Evolutionary conservation across 2,329 filamentous ascomycete genomes (phyloP), one percentile per base, ranked within the genome.

Genomic region (Periconia digitata): DNA sequence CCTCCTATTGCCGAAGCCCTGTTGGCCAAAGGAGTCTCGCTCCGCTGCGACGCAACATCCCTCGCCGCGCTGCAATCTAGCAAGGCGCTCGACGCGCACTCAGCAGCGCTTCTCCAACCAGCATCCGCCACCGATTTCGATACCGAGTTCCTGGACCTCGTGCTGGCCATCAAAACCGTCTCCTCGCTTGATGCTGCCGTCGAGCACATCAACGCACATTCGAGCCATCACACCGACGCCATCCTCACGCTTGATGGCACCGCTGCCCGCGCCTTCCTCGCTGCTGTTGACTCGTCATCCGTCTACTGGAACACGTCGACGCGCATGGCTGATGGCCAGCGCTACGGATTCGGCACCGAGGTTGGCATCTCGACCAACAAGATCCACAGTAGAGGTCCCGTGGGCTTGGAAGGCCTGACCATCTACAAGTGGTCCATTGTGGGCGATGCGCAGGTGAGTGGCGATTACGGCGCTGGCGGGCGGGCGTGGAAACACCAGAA

Each of bases 321-420:
- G 8, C 84, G 94, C 43, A 92, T 99, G 75, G 91, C 92, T 6
- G 94, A 99, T 70, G 94, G 94, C 7, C 96, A 95, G 88, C 82
- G 94, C 36, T 97, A 95, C 70, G 94, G 94, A 7, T 99, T 99
- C 73, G 94, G 94, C 40, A 97, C 94, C 0, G 94, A 99, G 74
- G 94, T 99, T 20, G 94, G 94, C 46, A 97, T 99, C 73, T 95
- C 89, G 75, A 99, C 94, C 42, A 99, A 96, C 78, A 99, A 97
- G 78, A 96, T 99, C 55, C 94, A 99, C 70, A 89, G 90, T 1
- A 80, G 94, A 43, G 94, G 94, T 0, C 94, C 94, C 0, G 94
- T 99, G 6, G 94, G 94, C 1, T 76, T 99, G 44, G 94, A 97
- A 66, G 94, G 94, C 0, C 74, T 99, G 70, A 96, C 90, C 69